Conservation (phyloP, 768 basidiomycete genomes). For the Podaxis pistillaris region DNA sequence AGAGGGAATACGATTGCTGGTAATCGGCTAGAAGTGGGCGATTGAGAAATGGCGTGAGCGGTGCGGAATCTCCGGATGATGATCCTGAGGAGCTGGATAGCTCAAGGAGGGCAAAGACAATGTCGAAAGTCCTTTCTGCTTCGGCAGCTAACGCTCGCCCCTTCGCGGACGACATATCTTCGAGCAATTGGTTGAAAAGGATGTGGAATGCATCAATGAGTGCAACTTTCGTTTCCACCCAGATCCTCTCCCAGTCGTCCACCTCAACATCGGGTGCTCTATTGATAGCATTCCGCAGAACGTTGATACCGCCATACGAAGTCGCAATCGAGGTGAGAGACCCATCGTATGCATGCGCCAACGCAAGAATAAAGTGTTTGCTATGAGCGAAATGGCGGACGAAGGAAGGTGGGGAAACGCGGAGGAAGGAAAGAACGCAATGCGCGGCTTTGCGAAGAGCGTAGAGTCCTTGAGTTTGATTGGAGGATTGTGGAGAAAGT, state of each 20-base stretch:
- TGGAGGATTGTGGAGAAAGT: conserved; percentile 33
- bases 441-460: conserved; percentile 62
- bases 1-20: conserved; percentile 63
- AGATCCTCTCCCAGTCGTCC: conserved; percentile 70
- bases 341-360: conserved; percentile 60
- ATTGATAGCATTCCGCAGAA: conserved; percentile 25
- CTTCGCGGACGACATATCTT: conserved; percentile 42
- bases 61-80: conserved; percentile 14
- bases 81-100: conserved; percentile 33
- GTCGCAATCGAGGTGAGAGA: conserved; percentile 54
- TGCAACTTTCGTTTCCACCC: conserved; percentile 72
- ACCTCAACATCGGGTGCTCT: conserved; percentile 26
- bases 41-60: conserved; percentile 59
- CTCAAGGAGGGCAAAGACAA: conserved; percentile 59
- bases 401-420: conserved; percentile 41
- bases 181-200: conserved; percentile 47
- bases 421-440: conserved; percentile 54
- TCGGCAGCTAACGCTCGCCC: conserved; percentile 43
- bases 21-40: conserved; percentile 70
- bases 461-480: conserved; percentile 49
- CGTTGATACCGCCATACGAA: conserved; percentile 57
- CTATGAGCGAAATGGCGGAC: conserved; percentile 50
- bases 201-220: conserved; percentile 70
- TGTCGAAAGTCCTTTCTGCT: conserved; percentile 53
- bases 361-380: conserved; percentile 50